Conservation (phyloP, 2,329 filamentous ascomycete species). For the Trichoderma breve region DNA sequence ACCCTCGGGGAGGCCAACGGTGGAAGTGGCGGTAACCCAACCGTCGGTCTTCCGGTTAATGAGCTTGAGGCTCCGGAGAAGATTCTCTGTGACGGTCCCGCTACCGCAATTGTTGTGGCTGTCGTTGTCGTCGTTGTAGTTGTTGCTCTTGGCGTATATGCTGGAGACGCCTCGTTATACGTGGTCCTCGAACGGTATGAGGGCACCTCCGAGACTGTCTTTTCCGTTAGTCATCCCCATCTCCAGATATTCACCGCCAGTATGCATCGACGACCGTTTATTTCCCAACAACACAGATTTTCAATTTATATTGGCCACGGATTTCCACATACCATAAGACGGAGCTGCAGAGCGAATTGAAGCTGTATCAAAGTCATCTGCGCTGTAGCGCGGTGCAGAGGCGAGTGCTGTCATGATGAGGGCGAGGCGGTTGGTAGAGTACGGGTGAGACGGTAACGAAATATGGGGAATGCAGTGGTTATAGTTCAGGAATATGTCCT, state of each 20-base stretch:
- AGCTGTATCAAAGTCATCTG: conserved; percentile 63
- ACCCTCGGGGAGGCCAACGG: conserved; percentile 37
- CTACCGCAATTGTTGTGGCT: not conserved
- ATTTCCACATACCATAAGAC: conserved; percentile 56
- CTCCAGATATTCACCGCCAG: not conserved
- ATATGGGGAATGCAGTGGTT: not conserved
- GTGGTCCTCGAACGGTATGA: conserved; percentile 59
- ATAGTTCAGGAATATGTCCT: not conserved
- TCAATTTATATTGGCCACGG: no score
- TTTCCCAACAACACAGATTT: not conserved
- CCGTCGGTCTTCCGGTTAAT: conserved; percentile 34
- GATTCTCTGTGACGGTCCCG: not conserved
- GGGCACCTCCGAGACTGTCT: conserved; percentile 60
- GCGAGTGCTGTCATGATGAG: conserved; percentile 34
- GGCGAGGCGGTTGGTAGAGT: not conserved
- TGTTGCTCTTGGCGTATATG: conserved; percentile 45
- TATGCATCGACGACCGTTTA: not conserved
- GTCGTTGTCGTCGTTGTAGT: conserved; percentile 1
- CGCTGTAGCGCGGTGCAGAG: conserved; percentile 36
- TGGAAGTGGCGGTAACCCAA: conserved; percentile 53
- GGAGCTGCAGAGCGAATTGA: conserved; percentile 67
- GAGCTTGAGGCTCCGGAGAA: conserved; percentile 27
- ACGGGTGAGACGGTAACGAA: not conserved
- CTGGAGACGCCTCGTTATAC: conserved; percentile 48
- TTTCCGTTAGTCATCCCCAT: not conserved